A percentile compares a stretch with the other conserved stretches of the same genome.
These are phyloP conservation scores for Phellopilus nigrolimitatus DNA, from an alignment of 1,284 basidiomycete species.

Conservation along the genomic window DNA sequence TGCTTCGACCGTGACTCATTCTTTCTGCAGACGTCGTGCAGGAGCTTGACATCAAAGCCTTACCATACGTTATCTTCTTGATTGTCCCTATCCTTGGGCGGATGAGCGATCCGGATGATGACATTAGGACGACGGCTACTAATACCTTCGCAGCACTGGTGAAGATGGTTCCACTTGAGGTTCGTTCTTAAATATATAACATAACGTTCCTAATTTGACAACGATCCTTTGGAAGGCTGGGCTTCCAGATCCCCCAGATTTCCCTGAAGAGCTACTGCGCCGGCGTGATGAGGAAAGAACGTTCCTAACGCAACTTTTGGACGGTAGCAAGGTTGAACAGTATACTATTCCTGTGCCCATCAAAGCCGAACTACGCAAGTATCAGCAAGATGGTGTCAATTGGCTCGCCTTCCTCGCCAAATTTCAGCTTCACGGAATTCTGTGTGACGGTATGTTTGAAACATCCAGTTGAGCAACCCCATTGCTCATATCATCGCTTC, in stretches of 20 bases:
- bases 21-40: conserved; percentile 77
- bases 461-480: background rate
- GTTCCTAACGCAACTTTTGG: conserved; percentile 91
- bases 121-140: conserved; percentile 88
- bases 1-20: conserved; percentile 17
- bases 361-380: conserved; percentile 93
- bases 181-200: conserved; percentile 30
- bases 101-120: conserved; percentile 95
- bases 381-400: conserved; percentile 98
- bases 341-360: conserved; percentile 87
- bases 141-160: conserved; percentile 98
- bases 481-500: conserved; percentile 17
- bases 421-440: conserved; percentile 95
- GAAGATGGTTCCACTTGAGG: conserved; percentile 98
- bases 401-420: conserved; percentile 98
- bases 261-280: conserved; percentile 86
- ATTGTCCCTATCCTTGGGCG: conserved; percentile 94
- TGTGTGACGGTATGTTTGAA: conserved; percentile 82
- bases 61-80: conserved; percentile 97
- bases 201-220: background rate
- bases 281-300: conserved; percentile 85
- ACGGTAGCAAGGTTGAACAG: conserved; percentile 91
- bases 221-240: conserved; percentile 61
- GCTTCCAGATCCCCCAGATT: conserved; percentile 90
- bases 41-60: conserved; percentile 86